phyloP scores from a whole-genome alignment of 1,284 basidiomycete genomes.

The Melampsora allii-populina region DNA sequence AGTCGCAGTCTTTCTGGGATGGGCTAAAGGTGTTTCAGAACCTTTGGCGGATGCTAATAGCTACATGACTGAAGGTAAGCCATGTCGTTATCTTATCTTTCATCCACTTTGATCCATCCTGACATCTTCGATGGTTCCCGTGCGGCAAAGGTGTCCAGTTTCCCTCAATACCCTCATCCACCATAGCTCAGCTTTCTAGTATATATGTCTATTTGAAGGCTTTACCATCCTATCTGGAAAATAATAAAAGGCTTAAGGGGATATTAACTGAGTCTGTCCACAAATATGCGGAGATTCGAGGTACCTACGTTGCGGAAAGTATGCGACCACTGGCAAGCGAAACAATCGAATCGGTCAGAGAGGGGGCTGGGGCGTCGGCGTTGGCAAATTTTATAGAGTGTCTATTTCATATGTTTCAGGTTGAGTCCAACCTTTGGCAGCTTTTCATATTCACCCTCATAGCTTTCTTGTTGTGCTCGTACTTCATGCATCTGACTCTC shows the following conservation, averaged over 20 bases:
- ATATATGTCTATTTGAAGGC: conserved; percentile 24
- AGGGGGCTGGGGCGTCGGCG: conserved; percentile 11
- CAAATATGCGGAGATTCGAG: conserved; percentile 10
- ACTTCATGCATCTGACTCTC: background rate
- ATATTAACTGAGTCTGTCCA: background rate
- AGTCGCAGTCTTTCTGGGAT: background rate
- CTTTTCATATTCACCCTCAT: conserved; percentile 10
- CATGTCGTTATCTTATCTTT: background rate
- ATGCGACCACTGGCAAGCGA: conserved; percentile 2
- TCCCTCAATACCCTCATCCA: conserved; percentile 2
- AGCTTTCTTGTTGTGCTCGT: background rate
- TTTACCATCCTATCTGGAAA: conserved; percentile 3
- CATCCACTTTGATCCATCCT: conserved; percentile 3
- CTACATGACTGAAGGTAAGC: conserved; percentile 9
- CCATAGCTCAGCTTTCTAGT: conserved; percentile 10
- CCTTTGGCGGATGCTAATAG: background rate
- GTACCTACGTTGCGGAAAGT: conserved; percentile 20
- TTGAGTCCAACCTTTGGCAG: conserved; percentile 20
- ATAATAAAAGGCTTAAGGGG: background rate
- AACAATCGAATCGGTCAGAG: conserved; percentile 19
- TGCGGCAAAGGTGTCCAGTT: background rate
- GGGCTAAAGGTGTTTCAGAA: background rate
- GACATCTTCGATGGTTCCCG: background rate
- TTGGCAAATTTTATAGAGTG: conserved; percentile 35
- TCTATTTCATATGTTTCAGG: conserved; percentile 29